Percentiles rank a stretch among this genome's conserved stretches.
These are phyloP conservation scores for Colletotrichum higginsianum DNA, from an alignment of 2,329 filamentous ascomycete genomes.

Conservation along the genomic window DNA sequence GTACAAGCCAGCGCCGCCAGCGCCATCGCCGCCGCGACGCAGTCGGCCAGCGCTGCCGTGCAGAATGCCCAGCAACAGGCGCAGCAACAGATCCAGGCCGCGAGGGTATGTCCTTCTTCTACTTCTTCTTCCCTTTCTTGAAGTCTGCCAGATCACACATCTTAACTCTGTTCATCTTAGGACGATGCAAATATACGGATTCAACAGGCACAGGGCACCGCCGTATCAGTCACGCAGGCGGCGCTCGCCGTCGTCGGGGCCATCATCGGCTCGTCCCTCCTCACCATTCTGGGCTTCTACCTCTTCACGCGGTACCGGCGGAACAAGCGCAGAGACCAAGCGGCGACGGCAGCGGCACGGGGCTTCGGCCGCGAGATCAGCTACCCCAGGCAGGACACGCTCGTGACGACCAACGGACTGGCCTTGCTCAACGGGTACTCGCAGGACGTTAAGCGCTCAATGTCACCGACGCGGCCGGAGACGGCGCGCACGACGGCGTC, in stretches of 20 bases:
- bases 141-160: too few relatives aligned
- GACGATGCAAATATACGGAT: slow-evolving; percentile 50
- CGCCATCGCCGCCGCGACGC: slow-evolving; percentile 48
- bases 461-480: slow-evolving; percentile 37
- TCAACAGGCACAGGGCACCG: slow-evolving; percentile 54
- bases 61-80: slow-evolving; percentile 41
- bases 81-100: slow-evolving; percentile 34
- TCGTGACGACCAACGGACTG: slow-evolving; percentile 35
- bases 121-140: too few relatives aligned
- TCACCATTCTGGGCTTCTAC: slow-evolving; percentile 56
- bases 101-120: slow-evolving; percentile 13
- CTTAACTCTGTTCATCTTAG: slow-evolving; percentile 8
- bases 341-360: not conserved
- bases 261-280: slow-evolving; percentile 58
- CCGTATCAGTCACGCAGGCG: slow-evolving; percentile 58
- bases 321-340: slow-evolving; percentile 44
- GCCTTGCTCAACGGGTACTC: slow-evolving; percentile 42
- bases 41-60: slow-evolving; percentile 45
- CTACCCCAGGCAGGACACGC: slow-evolving; percentile 46
- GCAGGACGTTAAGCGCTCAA: slow-evolving; percentile 46
- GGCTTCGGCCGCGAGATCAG: slow-evolving; percentile 41
- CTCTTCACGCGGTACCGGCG: slow-evolving; percentile 51
- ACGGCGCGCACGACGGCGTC: slow-evolving; percentile 37
- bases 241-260: slow-evolving; percentile 59
- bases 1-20: slow-evolving; percentile 46